Evolutionary conservation across 768 basidiomycete genomes (phyloP).

Genomic region (Mycena crocata): DNA sequence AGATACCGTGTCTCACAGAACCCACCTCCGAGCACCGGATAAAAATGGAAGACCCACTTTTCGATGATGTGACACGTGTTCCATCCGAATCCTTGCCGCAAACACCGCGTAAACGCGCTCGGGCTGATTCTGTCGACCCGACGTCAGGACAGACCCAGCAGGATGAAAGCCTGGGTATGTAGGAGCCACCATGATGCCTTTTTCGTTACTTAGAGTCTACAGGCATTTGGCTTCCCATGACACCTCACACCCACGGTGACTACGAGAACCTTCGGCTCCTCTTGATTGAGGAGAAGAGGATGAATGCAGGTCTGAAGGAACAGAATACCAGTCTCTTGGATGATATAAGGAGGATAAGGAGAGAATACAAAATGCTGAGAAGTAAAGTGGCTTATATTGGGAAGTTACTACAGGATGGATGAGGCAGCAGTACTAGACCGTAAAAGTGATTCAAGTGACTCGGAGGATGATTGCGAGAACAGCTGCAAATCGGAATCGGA

Average conservation of each 20-base stretch:
- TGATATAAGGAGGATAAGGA: not conserved
- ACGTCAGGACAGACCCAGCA: not conserved
- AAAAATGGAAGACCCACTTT: not conserved
- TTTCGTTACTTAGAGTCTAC: not conserved
- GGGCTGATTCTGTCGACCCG: not conserved
- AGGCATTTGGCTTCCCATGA: not conserved
- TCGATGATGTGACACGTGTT: not conserved
- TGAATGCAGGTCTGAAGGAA: not conserved
- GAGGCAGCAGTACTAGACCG: not conserved
- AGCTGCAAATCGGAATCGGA: not conserved
- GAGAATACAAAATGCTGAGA: not conserved
- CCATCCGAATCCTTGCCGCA: not conserved
- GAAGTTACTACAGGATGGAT: not conserved
- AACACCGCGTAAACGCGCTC: not conserved
- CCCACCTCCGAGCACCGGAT: not conserved
- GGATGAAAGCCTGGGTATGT: not conserved
- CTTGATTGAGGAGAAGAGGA: not conserved
- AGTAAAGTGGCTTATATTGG: not conserved
- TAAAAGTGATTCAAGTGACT: not conserved
- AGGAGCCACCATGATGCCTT: not conserved
- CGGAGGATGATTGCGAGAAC: not conserved
- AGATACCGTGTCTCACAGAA: not conserved
- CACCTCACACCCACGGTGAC: not conserved
- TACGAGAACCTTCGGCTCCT: not conserved
- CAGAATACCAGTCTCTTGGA: not conserved